These are phyloP conservation scores for Ascosphaera aggregata DNA, from an alignment of 2,329 filamentous ascomycete genomes.

Conservation along the genomic window DNA sequence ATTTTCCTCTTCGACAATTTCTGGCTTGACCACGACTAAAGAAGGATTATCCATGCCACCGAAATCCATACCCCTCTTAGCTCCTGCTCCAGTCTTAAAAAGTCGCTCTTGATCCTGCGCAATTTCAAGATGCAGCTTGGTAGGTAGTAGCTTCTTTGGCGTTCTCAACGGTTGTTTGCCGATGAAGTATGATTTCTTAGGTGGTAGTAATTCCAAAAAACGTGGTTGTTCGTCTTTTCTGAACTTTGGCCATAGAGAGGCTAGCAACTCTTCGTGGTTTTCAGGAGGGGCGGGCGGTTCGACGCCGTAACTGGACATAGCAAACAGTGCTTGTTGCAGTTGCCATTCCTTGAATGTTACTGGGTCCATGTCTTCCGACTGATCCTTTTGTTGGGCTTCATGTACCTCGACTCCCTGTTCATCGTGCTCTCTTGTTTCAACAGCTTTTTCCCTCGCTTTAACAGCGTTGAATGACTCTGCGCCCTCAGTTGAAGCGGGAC, in stretches of 20 bases:
- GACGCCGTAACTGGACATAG: constrained; percentile 23
- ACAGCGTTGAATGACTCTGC: not conserved
- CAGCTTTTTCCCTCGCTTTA: constrained; percentile 1
- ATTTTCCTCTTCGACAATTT: constrained; percentile 25
- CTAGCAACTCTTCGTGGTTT: constrained; percentile 50
- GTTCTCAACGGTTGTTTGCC: constrained; percentile 58
- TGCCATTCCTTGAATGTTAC: constrained; percentile 20
- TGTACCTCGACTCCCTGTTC: constrained; percentile 10
- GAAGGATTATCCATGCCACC: constrained; percentile 28
- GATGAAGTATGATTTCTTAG: constrained; percentile 53
- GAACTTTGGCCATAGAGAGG: constrained; percentile 62
- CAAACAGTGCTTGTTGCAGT: constrained; percentile 23
- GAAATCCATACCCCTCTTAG: constrained; percentile 25
- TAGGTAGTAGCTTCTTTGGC: constrained; percentile 61
- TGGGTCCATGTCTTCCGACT: constrained; percentile 18
- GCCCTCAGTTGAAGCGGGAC: not conserved
- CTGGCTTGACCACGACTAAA: constrained; percentile 23
- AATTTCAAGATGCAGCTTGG: constrained; percentile 72
- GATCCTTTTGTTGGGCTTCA: not conserved
- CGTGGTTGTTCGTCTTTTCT: constrained; percentile 49
- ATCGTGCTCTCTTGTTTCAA: constrained; percentile 3
- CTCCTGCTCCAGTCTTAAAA: constrained; percentile 44
- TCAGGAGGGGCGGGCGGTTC: constrained; percentile 45
- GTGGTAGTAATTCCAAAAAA: constrained; percentile 64
- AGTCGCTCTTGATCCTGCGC: constrained; percentile 65